Percentiles rank a stretch among this genome's conserved stretches.
Conservation (phyloP, 805 yeast species). For the Clavispora asparagi region DNA sequence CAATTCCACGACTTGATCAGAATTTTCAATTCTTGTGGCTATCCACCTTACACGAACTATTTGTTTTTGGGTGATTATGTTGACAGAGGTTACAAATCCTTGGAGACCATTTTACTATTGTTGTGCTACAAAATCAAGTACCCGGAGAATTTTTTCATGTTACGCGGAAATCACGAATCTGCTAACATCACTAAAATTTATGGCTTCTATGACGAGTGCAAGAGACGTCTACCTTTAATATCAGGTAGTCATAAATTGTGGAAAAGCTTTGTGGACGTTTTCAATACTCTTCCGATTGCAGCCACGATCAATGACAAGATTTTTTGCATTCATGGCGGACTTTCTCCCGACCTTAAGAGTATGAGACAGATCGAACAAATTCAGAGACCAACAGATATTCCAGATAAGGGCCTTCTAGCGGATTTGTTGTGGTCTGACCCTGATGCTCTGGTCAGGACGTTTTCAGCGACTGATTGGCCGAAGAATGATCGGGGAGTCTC, state of each 20-base stretch:
- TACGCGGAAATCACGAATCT: conserved; percentile 56
- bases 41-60: conserved; percentile 53
- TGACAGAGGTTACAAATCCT: conserved; percentile 54
- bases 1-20: conserved; percentile 51
- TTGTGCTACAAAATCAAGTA: conserved; percentile 52
- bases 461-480: conserved; percentile 54
- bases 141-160: conserved; percentile 57
- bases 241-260: conserved; percentile 36
- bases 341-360: conserved; percentile 64
- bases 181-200: conserved; percentile 57
- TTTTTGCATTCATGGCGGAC: conserved; percentile 64
- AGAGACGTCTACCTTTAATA: conserved; percentile 38
- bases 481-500: conserved; percentile 82
- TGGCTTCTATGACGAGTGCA: conserved; percentile 59
- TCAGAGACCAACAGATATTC: conserved; percentile 78
- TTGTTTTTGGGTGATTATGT: conserved; percentile 56
- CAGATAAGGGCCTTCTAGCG: conserved; percentile 71
- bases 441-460: conserved; percentile 38
- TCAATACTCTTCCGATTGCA: conserved; percentile 57
- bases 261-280: conserved; percentile 51
- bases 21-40: conserved; percentile 54
- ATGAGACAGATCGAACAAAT: conserved; percentile 67
- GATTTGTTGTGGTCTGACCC: conserved; percentile 86
- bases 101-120: conserved; percentile 49
- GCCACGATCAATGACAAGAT: conserved; percentile 56